Conservation (phyloP, 129 eudicot genomes). For the Logfia minima region DNA sequence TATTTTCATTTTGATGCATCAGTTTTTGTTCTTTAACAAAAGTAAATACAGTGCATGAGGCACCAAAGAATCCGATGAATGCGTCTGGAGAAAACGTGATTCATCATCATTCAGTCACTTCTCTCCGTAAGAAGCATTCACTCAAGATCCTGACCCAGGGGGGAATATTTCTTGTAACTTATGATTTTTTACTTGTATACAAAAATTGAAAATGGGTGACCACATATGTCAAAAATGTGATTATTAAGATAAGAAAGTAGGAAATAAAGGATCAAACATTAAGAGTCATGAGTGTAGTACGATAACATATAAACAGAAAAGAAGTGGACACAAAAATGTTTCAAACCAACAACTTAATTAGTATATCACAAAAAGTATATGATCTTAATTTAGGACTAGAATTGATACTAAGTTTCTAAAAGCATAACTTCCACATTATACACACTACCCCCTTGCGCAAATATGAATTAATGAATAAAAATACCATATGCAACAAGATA, state of each 20-base stretch:
- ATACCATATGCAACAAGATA: not conserved
- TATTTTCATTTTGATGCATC: no score
- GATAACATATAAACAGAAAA: not conserved
- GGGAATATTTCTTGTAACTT: not conserved
- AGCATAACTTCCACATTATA: slow-evolving; percentile 14
- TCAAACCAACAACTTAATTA: no score
- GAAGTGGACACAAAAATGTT: not conserved
- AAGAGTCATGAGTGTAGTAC: not conserved
- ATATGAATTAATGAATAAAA: not conserved
- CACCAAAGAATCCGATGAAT: not conserved
- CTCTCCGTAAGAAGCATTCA: not conserved
- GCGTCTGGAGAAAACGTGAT: not conserved
- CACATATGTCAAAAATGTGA: not conserved
- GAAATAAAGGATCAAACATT: not conserved
- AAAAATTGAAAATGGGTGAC: not conserved
- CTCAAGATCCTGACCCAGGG: not conserved
- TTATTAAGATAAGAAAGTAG: not conserved
- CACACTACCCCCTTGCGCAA: not conserved
- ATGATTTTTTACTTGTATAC: no score
- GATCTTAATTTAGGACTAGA: not conserved
- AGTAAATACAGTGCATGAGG: not conserved
- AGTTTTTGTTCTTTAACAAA: no score
- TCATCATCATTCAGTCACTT: not conserved
- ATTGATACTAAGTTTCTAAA: not conserved
- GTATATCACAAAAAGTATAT: not conserved